A percentile compares a stretch with the other conserved stretches of the same genome.
Evolutionary conservation across 106 monocot species (phyloP).

Genomic region (Alisma plantagoaquatica): DNA sequence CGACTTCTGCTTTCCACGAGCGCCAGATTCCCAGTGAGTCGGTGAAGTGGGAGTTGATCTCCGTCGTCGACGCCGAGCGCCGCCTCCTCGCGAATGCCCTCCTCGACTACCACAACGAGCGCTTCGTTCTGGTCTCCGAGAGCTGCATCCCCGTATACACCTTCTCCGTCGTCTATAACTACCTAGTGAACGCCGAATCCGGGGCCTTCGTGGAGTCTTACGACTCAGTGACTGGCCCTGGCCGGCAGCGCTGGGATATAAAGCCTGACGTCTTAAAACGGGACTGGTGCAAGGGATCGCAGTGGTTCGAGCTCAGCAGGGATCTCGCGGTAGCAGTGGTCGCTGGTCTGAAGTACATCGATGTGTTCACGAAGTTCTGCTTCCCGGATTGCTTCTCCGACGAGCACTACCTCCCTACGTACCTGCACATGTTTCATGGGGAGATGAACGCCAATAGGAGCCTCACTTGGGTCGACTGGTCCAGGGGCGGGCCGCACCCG

Average conservation of each 20-base stretch:
- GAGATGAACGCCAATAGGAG: constrained; percentile 2
- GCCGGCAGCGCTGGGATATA: constrained; percentile 2
- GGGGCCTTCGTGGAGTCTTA: constrained; percentile 12
- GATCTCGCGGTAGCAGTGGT: not conserved
- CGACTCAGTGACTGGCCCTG: constrained; percentile 1
- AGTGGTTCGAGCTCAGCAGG: constrained; percentile 11
- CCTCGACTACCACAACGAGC: constrained; percentile 12
- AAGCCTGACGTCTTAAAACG: not conserved
- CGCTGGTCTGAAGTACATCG: constrained; percentile 5
- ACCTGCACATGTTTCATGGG: constrained; percentile 10
- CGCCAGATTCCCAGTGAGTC: constrained; percentile 65
- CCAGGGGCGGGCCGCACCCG: constrained; percentile 10
- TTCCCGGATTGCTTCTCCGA: constrained; percentile 9
- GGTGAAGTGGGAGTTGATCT: constrained; percentile 9
- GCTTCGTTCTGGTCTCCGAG: constrained; percentile 17
- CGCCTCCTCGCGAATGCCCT: constrained; percentile 9
- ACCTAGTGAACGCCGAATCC: constrained; percentile 6
- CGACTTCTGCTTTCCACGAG: constrained; percentile 55
- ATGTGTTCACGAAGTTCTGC: constrained; percentile 10
- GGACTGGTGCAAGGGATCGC: constrained; percentile 13
- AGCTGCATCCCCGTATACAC: constrained; percentile 13
- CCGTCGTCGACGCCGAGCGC: constrained; percentile 9
- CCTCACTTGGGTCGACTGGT: constrained; percentile 16
- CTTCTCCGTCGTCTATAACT: constrained; percentile 6
- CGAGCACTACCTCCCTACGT: constrained; percentile 13